Evolutionary conservation across 768 basidiomycete genomes (phyloP).

Genomic region (Tylopilus sp.): DNA sequence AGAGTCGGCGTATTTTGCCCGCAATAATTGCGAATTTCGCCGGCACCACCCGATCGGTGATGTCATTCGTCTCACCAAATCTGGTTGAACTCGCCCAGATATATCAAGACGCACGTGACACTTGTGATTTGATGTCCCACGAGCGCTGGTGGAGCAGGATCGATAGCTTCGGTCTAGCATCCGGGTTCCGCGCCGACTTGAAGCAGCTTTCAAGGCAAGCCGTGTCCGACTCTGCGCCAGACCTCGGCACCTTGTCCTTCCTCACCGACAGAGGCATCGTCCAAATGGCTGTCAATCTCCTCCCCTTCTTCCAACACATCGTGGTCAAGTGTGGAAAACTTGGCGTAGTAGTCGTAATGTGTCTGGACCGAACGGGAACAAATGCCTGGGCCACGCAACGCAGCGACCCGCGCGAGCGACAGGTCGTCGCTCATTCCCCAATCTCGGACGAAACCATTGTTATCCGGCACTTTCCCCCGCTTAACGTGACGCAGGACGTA

Average conservation of each 20-base stretch:
- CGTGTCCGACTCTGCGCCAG: slow-evolving; percentile 38
- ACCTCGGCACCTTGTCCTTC: slow-evolving; percentile 52
- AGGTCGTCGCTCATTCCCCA: slow-evolving; percentile 49
- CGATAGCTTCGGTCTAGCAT: slow-evolving; percentile 62
- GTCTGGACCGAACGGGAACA: slow-evolving; percentile 40
- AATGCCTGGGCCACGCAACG: slow-evolving; percentile 48
- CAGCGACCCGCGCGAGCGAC: slow-evolving; percentile 45
- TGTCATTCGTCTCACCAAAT: slow-evolving; percentile 84
- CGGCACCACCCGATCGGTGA: slow-evolving; percentile 37
- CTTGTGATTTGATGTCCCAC: slow-evolving; percentile 50
- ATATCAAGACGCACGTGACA: slow-evolving; percentile 46
- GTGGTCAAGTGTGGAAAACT: slow-evolving; percentile 80
- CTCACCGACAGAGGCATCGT: slow-evolving; percentile 67
- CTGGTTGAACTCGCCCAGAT: slow-evolving; percentile 67
- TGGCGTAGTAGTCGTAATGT: slow-evolving; percentile 65
- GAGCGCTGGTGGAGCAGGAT: slow-evolving; percentile 63
- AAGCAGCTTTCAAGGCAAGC: slow-evolving; percentile 51
- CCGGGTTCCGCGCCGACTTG: slow-evolving; percentile 63
- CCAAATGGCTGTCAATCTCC: slow-evolving; percentile 76
- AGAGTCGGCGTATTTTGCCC: slow-evolving; percentile 67
- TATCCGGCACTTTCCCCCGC: slow-evolving; percentile 71
- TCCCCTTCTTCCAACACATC: slow-evolving; percentile 82
- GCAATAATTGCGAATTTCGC: slow-evolving; percentile 46
- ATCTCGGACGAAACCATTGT: slow-evolving; percentile 49
- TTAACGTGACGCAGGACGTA: slow-evolving; percentile 33